A percentile compares a stretch with the other conserved stretches of the same genome.
Evolutionary conservation across 1,284 basidiomycete genomes (phyloP).

Genomic region (Sanguinoderma infundibulare): DNA sequence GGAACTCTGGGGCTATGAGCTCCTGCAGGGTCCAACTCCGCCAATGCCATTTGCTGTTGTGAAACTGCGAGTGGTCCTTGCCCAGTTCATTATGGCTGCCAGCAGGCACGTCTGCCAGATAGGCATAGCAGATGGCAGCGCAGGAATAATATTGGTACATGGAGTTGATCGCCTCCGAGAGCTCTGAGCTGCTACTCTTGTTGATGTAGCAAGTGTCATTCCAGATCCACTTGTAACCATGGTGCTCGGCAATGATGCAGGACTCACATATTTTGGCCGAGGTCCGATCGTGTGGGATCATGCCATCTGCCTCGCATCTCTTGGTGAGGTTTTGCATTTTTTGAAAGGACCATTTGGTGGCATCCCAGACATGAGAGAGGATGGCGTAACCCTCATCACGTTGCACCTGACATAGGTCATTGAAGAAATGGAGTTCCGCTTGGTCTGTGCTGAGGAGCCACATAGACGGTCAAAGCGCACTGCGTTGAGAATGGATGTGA

Average conservation of each 20-base stretch:
- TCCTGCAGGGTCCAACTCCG: constrained; percentile 3
- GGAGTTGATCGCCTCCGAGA: constrained; percentile 14
- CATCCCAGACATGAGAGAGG: neutral
- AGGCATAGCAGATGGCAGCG: constrained; percentile 5
- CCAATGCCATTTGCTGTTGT: neutral
- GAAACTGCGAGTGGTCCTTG: neutral
- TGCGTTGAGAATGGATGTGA: no score
- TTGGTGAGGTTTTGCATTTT: neutral
- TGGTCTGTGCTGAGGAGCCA: neutral
- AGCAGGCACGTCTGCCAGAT: no score
- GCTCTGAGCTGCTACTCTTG: constrained; percentile 9
- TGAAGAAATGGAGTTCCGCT: neutral
- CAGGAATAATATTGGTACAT: constrained; percentile 10
- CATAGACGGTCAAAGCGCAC: no score
- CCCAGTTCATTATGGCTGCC: no score
- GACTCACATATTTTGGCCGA: neutral
- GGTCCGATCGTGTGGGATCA: neutral
- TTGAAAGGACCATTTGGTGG: neutral
- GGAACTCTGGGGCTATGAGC: neutral
- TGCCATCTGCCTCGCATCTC: no score
- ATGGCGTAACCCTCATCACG: neutral
- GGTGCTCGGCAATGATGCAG: neutral
- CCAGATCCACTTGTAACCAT: constrained; percentile 8
- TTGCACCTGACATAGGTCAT: neutral
- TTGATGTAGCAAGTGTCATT: constrained; percentile 10